phyloP scores from a whole-genome alignment of 202 grass and related monocot species.

The Digitaria exilis region DNA sequence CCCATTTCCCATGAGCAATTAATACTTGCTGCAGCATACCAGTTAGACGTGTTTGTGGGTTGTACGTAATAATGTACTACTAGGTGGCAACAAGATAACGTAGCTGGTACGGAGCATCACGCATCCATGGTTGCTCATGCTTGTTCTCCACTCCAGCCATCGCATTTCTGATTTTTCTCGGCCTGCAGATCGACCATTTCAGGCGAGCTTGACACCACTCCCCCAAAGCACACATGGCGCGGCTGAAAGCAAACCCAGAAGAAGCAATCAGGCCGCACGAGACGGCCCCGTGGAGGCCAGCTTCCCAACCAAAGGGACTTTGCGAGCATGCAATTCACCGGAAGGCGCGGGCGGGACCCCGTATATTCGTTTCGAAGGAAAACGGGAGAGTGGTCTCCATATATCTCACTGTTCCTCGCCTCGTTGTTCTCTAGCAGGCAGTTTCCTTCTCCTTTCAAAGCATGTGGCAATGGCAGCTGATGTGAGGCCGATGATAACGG shows the following conservation, averaged over 20 bases:
- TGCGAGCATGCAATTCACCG: slow-evolving; percentile 11
- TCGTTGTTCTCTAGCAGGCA: background rate
- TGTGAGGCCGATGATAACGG: no score
- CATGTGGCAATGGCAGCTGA: background rate
- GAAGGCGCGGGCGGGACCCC: no score
- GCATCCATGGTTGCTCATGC: no score
- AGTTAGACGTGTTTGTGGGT: background rate
- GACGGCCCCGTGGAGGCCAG: background rate
- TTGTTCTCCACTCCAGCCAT: background rate
- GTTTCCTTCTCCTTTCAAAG: background rate
- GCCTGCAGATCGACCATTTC: background rate
- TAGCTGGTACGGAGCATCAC: background rate
- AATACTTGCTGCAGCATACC: no score
- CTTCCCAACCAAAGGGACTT: background rate
- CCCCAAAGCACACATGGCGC: background rate
- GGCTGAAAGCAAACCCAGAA: background rate
- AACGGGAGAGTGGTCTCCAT: background rate
- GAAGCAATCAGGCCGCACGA: background rate
- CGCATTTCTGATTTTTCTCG: no score
- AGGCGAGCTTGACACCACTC: background rate
- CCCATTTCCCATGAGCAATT: background rate
- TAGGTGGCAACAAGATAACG: no score
- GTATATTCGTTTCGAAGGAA: background rate
- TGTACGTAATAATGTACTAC: background rate
- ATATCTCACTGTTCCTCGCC: slow-evolving; percentile 5